phyloP scores from a whole-genome alignment of 139 green algal species.

The Chlamydomonas eustigma region DNA sequence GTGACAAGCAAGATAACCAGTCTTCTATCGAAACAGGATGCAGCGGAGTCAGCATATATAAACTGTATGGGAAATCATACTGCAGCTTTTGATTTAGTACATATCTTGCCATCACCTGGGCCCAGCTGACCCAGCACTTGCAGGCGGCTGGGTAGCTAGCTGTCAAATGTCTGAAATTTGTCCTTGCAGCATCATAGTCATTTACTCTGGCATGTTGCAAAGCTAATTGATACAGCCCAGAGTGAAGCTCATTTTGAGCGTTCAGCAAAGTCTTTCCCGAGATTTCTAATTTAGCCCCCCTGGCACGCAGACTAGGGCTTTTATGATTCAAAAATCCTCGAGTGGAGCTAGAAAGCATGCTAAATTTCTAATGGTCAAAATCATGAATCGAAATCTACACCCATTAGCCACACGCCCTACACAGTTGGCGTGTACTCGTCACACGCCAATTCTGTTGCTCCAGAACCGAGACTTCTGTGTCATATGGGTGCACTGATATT shows the following conservation, averaged over 20 bases:
- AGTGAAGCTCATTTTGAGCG: background rate
- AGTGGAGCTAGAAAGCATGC: too few relatives aligned
- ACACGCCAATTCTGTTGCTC: background rate
- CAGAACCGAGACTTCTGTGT: background rate
- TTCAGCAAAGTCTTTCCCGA: too few relatives aligned
- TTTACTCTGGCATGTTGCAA: background rate
- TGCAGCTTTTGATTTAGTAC: conserved; percentile 29
- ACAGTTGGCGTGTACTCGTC: background rate
- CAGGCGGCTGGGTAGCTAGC: background rate
- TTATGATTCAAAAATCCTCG: too few relatives aligned
- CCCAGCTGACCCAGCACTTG: background rate
- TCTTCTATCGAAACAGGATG: too few relatives aligned
- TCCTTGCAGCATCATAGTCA: background rate
- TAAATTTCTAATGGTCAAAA: too few relatives aligned
- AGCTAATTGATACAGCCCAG: background rate
- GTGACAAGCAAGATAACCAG: too few relatives aligned
- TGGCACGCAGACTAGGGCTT: too few relatives aligned
- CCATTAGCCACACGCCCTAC: background rate
- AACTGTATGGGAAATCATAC: background rate
- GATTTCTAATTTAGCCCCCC: too few relatives aligned
- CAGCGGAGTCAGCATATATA: too few relatives aligned
- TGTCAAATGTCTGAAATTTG: background rate
- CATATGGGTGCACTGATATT: too few relatives aligned
- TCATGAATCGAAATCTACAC: background rate
- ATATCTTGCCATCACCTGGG: conserved; percentile 20